These are phyloP conservation scores for Neonectria magnoliae DNA, from an alignment of 2,329 filamentous ascomycete species.

Conservation along the genomic window DNA sequence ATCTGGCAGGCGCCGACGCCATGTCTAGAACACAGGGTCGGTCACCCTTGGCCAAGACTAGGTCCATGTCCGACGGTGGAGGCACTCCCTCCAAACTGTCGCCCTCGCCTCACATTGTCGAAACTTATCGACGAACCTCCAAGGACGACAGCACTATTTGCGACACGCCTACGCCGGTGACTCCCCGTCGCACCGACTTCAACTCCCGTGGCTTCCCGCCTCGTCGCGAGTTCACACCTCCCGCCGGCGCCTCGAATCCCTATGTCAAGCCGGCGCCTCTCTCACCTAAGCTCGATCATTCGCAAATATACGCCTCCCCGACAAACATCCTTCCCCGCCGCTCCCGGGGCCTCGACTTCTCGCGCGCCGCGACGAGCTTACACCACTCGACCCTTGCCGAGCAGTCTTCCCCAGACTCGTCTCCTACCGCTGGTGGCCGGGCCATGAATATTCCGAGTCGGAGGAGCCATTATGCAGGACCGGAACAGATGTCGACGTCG, in stretches of 20 bases:
- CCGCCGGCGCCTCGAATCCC: slow-evolving; percentile 47
- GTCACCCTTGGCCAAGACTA: slow-evolving; percentile 62
- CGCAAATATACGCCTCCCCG: slow-evolving; percentile 86
- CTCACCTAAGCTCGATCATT: slow-evolving; percentile 86
- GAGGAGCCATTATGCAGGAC: slow-evolving; percentile 59
- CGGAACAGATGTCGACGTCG: slow-evolving; percentile 74
- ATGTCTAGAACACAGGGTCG: slow-evolving; percentile 33
- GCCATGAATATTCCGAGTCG: slow-evolving; percentile 71
- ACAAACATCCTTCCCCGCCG: slow-evolving; percentile 88
- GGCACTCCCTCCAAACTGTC: slow-evolving; percentile 65
- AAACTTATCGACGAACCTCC: slow-evolving; percentile 64
- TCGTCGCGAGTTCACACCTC: slow-evolving; percentile 49
- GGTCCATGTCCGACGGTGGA: slow-evolving; percentile 73
- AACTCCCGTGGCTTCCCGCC: slow-evolving; percentile 67
- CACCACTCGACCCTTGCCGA: slow-evolving; percentile 96
- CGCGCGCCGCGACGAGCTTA: slow-evolving; percentile 89
- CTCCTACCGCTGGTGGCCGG: slow-evolving; percentile 79
- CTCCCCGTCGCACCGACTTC: slow-evolving; percentile 75
- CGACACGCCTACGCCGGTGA: slow-evolving; percentile 64
- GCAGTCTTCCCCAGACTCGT: slow-evolving; percentile 87
- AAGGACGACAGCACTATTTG: slow-evolving; percentile 74
- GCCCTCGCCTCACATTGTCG: slow-evolving; percentile 66
- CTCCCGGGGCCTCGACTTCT: slow-evolving; percentile 92
- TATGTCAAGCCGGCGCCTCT: slow-evolving; percentile 71
- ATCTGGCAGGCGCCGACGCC: slow-evolving; percentile 28